phyloP scores from a whole-genome alignment of 2,329 filamentous ascomycete genomes.

The Celoporthe dispersa region DNA sequence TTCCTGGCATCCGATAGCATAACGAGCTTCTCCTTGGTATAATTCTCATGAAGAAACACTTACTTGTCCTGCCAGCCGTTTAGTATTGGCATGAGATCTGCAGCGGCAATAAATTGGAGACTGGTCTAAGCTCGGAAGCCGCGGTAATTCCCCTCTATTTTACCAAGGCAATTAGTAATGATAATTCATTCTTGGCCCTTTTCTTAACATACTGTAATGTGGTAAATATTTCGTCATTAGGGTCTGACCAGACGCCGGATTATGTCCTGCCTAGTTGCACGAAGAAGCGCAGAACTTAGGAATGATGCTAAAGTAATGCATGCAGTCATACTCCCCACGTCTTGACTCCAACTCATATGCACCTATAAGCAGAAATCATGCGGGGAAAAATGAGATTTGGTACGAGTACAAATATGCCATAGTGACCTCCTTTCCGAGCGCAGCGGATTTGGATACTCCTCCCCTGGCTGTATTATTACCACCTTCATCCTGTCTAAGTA shows the following conservation, averaged over 20 bases:
- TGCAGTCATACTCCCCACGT: not conserved
- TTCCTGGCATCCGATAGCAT: too few relatives aligned
- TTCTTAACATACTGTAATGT: not conserved
- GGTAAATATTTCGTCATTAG: not conserved
- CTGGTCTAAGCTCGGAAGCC: not conserved
- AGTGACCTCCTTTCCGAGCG: too few relatives aligned
- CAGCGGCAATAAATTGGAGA: not conserved
- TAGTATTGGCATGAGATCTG: not conserved
- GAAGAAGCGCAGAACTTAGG: not conserved
- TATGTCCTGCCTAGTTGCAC: not conserved
- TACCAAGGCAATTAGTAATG: not conserved
- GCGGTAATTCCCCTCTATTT: not conserved
- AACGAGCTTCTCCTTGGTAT: too few relatives aligned
- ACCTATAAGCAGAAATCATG: not conserved
- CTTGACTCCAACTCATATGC: not conserved
- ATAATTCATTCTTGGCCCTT: not conserved
- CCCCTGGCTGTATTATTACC: not conserved
- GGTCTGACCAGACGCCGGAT: not conserved
- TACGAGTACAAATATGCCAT: not conserved
- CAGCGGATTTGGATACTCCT: not conserved
- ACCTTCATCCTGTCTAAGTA: not conserved
- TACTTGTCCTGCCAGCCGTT: too few relatives aligned
- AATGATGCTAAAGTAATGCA: not conserved
- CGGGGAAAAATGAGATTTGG: not conserved
- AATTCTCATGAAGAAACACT: too few relatives aligned